Evolutionary conservation across 768 basidiomycete species (phyloP).

Genomic region (Lactifluus hygrophoroides): DNA sequence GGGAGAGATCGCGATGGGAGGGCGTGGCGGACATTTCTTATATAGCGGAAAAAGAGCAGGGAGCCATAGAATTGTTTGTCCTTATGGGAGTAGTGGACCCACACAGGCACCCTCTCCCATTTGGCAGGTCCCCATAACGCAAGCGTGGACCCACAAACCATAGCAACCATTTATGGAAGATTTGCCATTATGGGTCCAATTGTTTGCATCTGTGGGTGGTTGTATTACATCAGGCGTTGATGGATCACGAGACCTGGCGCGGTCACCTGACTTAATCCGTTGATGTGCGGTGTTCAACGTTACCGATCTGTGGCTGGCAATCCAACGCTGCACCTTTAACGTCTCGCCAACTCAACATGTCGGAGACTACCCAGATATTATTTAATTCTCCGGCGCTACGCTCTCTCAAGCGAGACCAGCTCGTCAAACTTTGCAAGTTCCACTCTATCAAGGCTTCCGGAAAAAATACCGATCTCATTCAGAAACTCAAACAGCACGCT

Average conservation of each 20-base stretch:
- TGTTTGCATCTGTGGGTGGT: background rate
- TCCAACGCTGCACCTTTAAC: background rate
- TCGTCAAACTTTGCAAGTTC: conserved; percentile 77
- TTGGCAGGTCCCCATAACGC: background rate
- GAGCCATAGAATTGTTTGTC: background rate
- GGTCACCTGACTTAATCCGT: conserved; percentile 5
- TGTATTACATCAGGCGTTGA: background rate
- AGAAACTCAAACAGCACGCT: conserved; percentile 60
- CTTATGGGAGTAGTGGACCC: conserved; percentile 4
- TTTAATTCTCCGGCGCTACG: conserved; percentile 81
- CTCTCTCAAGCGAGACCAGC: conserved; percentile 77
- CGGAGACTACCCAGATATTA: conserved; percentile 67
- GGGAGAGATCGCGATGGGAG: background rate
- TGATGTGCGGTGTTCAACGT: background rate
- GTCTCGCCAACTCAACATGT: conserved; percentile 33
- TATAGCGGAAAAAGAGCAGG: background rate
- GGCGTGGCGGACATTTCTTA: conserved; percentile 5
- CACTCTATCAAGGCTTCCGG: conserved; percentile 73
- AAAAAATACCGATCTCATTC: conserved; percentile 69
- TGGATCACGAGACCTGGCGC: background rate
- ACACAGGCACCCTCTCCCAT: background rate
- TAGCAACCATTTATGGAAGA: background rate
- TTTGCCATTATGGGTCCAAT: background rate
- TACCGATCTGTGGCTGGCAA: background rate
- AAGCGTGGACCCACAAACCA: conserved; percentile 7